A percentile compares a stretch with the other conserved stretches of the same genome.
These are phyloP conservation scores for Penicillium manginii DNA, from an alignment of 495 filamentous ascomycete species.

Conservation along the genomic window DNA sequence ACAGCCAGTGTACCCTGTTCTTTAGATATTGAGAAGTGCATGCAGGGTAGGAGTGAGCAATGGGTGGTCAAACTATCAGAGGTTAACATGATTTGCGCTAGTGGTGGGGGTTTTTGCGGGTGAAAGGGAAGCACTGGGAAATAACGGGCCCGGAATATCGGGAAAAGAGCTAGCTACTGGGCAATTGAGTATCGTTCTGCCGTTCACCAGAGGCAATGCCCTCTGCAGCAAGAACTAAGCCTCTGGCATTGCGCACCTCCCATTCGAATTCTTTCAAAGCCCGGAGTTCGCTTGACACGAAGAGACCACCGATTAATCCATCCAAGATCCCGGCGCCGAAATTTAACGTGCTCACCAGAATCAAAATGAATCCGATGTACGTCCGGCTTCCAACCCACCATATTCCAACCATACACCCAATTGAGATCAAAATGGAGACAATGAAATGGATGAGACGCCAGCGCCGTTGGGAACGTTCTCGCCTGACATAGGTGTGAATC, in stretches of 20 bases:
- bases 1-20: too few species aligned
- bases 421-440: constrained; percentile 62
- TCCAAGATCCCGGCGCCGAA: constrained; percentile 77
- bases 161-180: too few species aligned
- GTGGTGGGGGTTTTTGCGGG: too few species aligned
- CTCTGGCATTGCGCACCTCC: constrained; percentile 78
- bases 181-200: too few species aligned
- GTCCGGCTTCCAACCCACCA: constrained; percentile 78
- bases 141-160: too few species aligned
- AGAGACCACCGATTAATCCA: constrained; percentile 83
- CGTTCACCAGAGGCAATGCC: neutral
- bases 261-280: constrained; percentile 93
- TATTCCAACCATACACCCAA: constrained; percentile 74
- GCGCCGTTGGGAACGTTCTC: constrained; percentile 70
- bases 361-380: constrained; percentile 79
- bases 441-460: constrained; percentile 75
- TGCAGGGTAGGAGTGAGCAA: too few species aligned
- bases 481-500: constrained; percentile 63
- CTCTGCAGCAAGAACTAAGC: constrained; percentile 31
- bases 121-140: too few species aligned
- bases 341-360: constrained; percentile 75
- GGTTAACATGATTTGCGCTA: too few species aligned
- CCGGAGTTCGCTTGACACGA: constrained; percentile 80
- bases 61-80: too few species aligned
- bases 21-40: too few species aligned